phyloP scores from a whole-genome alignment of 306 rosid genomes.

The Carpinus fangiana region DNA sequence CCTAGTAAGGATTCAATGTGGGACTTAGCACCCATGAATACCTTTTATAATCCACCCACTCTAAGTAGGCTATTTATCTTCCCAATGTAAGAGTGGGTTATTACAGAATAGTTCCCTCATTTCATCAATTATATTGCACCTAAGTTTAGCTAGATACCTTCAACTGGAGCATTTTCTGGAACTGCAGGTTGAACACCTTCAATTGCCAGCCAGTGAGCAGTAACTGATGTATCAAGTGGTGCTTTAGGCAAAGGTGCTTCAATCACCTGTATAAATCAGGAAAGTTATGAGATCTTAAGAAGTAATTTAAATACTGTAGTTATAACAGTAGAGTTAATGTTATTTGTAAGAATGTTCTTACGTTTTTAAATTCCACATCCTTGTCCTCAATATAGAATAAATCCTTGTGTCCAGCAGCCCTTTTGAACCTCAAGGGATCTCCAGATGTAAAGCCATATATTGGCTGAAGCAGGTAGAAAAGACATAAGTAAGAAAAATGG shows the following conservation, averaged over 20 bases:
- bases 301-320: constrained; percentile 21
- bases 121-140: constrained; percentile 16
- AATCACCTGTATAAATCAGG: constrained; percentile 49
- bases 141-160: constrained; percentile 48
- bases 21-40: too few relatives aligned
- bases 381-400: constrained; percentile 87
- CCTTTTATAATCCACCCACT: too few relatives aligned
- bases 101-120: background rate
- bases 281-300: constrained; percentile 21
- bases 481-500: constrained; percentile 28
- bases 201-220: constrained; percentile 83
- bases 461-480: constrained; percentile 57
- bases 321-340: constrained; percentile 23
- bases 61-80: too few relatives aligned
- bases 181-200: constrained; percentile 95
- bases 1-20: too few relatives aligned
- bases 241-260: constrained; percentile 77
- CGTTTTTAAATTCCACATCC: constrained; percentile 89
- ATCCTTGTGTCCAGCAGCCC: constrained; percentile 87
- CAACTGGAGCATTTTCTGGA: constrained; percentile 69
- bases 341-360: constrained; percentile 43
- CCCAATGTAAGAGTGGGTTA: too few relatives aligned
- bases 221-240: constrained; percentile 73
- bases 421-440: constrained; percentile 72
- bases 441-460: constrained; percentile 75